These are phyloP conservation scores for Monosporascus ibericus DNA, from an alignment of 2,329 filamentous ascomycete genomes.

Conservation along the genomic window DNA sequence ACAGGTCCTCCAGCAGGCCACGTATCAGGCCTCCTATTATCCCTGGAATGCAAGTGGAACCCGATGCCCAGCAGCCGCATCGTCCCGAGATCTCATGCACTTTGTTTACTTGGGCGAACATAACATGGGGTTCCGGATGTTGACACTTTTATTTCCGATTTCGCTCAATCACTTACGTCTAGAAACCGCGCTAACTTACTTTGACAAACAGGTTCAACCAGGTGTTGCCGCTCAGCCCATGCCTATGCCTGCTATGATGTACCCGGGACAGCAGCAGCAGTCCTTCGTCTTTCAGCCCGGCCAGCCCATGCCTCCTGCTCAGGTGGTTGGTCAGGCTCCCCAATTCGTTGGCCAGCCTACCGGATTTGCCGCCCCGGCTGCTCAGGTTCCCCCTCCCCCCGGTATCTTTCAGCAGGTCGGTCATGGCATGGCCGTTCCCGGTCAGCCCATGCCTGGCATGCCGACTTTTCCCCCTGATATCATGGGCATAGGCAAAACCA, in stretches of 20 bases:
- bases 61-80: neutral
- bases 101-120: neutral
- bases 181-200: neutral
- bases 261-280: neutral
- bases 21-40: neutral
- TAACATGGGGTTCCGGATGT: neutral
- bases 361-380: neutral
- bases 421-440: constrained; percentile 6
- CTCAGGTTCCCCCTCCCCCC: neutral
- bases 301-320: neutral
- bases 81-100: too few species aligned
- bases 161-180: neutral
- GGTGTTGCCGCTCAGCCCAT: constrained; percentile 5
- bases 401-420: neutral
- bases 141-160: neutral
- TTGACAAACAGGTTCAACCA: neutral
- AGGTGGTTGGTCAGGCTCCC: neutral
- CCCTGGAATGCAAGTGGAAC: neutral
- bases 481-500: constrained; percentile 46
- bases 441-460: constrained; percentile 2
- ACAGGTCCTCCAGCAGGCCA: neutral
- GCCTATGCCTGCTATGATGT: constrained; percentile 8
- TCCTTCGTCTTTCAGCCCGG: neutral
- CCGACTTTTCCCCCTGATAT: constrained; percentile 34
- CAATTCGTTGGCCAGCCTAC: neutral